phyloP scores from a whole-genome alignment of 208 protist species.

The Leishmania mexicana region DNA sequence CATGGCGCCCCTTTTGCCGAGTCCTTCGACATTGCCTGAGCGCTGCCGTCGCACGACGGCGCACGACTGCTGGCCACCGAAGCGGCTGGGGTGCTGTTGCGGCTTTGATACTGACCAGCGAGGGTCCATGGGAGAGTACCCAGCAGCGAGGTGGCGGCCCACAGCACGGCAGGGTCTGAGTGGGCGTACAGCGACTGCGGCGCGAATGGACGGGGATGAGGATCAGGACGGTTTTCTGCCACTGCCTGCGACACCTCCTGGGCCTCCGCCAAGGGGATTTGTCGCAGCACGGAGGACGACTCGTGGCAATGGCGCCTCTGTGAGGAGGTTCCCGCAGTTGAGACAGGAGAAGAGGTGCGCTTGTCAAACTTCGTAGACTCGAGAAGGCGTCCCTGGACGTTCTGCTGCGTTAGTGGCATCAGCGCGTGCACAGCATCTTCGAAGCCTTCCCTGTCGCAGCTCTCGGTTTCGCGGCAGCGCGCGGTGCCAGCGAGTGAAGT shows the following conservation, averaged over 20 bases:
- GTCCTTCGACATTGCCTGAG: not conserved
- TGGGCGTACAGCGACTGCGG: not conserved
- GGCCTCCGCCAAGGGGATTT: not conserved
- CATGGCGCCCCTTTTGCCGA: not conserved
- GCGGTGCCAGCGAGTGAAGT: not conserved
- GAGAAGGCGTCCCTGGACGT: not conserved
- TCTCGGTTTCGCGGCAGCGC: not conserved
- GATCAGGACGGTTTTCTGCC: not conserved
- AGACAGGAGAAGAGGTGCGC: not conserved
- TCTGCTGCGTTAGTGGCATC: not conserved
- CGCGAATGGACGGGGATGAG: not conserved
- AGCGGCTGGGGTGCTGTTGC: conserved; percentile 2
- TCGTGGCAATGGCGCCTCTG: not conserved
- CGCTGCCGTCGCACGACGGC: conserved; percentile 18
- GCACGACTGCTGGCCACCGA: conserved; percentile 22
- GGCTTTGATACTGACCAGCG: conserved; percentile 16
- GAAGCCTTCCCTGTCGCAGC: not conserved
- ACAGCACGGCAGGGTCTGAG: conserved; percentile 21
- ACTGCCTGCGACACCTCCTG: not conserved
- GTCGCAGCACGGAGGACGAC: not conserved
- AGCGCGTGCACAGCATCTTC: not conserved
- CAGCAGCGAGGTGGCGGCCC: conserved; percentile 27
- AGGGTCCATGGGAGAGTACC: conserved; percentile 26
- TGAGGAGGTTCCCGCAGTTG: not conserved
- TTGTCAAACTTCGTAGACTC: not conserved